Evolutionary conservation across 768 basidiomycete genomes (phyloP).

Genomic region (Russula brevipes): DNA sequence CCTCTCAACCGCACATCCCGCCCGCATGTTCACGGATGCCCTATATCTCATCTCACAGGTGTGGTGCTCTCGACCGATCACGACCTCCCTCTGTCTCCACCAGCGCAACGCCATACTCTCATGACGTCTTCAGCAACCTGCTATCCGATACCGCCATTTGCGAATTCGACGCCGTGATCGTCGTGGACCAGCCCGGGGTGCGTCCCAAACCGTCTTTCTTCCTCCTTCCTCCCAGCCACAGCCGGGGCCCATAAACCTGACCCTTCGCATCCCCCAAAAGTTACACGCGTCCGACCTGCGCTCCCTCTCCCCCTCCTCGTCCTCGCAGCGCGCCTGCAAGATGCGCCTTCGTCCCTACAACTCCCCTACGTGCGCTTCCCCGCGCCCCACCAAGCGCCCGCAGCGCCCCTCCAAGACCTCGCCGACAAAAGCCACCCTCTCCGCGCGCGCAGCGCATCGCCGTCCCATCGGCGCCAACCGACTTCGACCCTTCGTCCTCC

Average conservation of each 20-base stretch:
- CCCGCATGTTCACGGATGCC: not conserved
- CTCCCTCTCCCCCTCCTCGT: conserved; percentile 46
- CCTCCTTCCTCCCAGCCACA: too few relatives aligned
- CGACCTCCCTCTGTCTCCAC: not conserved
- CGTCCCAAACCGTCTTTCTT: conserved; percentile 27
- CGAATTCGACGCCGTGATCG: conserved; percentile 56
- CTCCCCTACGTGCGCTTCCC: conserved; percentile 50
- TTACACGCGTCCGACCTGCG: conserved; percentile 75
- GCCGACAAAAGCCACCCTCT: conserved; percentile 43
- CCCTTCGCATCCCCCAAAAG: conserved; percentile 34
- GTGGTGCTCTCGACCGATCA: conserved; percentile 38
- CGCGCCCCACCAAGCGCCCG: conserved; percentile 27
- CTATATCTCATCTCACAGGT: conserved; percentile 35
- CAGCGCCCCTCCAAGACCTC: conserved; percentile 32
- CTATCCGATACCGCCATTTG: conserved; percentile 48
- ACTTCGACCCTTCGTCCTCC: not conserved
- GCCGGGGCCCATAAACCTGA: not conserved
- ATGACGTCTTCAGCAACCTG: conserved; percentile 41
- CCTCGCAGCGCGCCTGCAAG: conserved; percentile 45
- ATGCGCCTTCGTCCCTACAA: conserved; percentile 53
- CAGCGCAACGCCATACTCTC: conserved; percentile 18
- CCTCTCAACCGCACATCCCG: not conserved
- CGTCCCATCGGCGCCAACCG: conserved; percentile 28
- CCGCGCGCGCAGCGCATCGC: conserved; percentile 47
- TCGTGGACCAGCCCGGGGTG: conserved; percentile 72